phyloP scores from a whole-genome alignment of 805 yeast species.

The Yarrowia sp. region DNA sequence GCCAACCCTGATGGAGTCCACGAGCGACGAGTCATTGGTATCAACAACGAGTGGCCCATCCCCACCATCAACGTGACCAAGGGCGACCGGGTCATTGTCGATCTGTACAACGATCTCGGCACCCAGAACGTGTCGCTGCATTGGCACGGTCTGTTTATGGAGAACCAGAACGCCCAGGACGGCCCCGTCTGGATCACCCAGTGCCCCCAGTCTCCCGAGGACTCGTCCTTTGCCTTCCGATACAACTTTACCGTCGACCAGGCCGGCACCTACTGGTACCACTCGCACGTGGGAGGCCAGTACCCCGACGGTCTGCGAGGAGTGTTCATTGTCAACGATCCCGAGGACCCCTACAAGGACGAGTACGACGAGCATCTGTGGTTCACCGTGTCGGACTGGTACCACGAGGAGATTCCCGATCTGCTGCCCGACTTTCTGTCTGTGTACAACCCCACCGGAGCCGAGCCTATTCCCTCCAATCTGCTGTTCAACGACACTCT shows the following conservation, averaged over 20 bases:
- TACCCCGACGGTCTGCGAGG: constrained; percentile 83
- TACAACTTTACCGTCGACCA: constrained; percentile 92
- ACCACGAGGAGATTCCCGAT: constrained; percentile 68
- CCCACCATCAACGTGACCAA: constrained; percentile 79
- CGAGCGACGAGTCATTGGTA: constrained; percentile 62
- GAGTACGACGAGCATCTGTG: constrained; percentile 81
- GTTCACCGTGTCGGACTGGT: constrained; percentile 84
- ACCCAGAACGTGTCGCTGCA: constrained; percentile 80
- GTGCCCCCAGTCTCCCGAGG: constrained; percentile 87
- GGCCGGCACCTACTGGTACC: constrained; percentile 96
- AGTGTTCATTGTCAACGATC: constrained; percentile 73
- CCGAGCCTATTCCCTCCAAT: constrained; percentile 93
- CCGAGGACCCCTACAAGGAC: constrained; percentile 61
- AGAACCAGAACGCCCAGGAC: constrained; percentile 79
- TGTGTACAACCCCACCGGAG: constrained; percentile 92
- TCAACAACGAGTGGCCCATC: constrained; percentile 81
- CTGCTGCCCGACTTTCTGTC: constrained; percentile 63
- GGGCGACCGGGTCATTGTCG: constrained; percentile 79
- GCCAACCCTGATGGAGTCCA: constrained; percentile 66
- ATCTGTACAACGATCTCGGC: constrained; percentile 75
- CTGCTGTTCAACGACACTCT: constrained; percentile 79
- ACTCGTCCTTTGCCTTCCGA: constrained; percentile 57
- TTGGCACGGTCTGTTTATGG: constrained; percentile 92
- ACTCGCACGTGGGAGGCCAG: constrained; percentile 88
- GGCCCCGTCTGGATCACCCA: constrained; percentile 90